Base-by-base conservation (phyloP, 2,329 filamentous ascomycete species). In the Fusarium protoensiforme region DNA sequence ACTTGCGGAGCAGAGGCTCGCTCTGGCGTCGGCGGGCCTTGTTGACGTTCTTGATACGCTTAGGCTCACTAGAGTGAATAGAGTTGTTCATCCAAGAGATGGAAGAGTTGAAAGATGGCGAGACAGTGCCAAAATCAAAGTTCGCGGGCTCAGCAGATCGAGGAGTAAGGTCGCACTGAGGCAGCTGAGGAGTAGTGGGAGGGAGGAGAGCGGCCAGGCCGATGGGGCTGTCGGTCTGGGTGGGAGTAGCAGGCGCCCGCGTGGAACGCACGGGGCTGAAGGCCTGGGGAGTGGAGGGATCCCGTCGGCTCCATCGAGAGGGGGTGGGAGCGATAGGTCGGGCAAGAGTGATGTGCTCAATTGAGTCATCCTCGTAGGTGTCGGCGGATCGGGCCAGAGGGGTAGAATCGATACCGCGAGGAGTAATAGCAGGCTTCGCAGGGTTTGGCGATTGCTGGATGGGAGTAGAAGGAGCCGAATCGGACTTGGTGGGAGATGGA, bases 1-100 rank as follows among this genome's bases (percentile, higher is more conserved):
- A 70, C 58, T 72, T 77, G 36, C 78, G 78, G n/a, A 80, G 54
- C 24, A 82, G 72, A 27, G 81, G 81, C 65, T 83, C 81, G 51
- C 81, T 83, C 35, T 75, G 79, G 36, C 81, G 74, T n/a, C 81
- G 80, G 14, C 74, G 74, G 11, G 67, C 65, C 22, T 73, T 65
- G 38, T 74, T 79, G 24, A 74, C 59, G 29, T 71, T 73, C 61
- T 69, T 68, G 24, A 75, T 75, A n/a, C 77, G 73, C 22, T 71
- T 68, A 27, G 75, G 68, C 39, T 77, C 73, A 2, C 63, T 72
- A 2, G 66, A 61, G n/a, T 76, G 64, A 22, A 66, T 57, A 13
- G 75, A 71, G 13, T 46, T 35, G 27, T 77, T 76, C 39, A 81
- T 68, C 78, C 79, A 81, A 24, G 79, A 76, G 31, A 74, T 71